Base-by-base conservation (phyloP, 768 basidiomycete genomes). In the Leccinum subgranulosum region DNA sequence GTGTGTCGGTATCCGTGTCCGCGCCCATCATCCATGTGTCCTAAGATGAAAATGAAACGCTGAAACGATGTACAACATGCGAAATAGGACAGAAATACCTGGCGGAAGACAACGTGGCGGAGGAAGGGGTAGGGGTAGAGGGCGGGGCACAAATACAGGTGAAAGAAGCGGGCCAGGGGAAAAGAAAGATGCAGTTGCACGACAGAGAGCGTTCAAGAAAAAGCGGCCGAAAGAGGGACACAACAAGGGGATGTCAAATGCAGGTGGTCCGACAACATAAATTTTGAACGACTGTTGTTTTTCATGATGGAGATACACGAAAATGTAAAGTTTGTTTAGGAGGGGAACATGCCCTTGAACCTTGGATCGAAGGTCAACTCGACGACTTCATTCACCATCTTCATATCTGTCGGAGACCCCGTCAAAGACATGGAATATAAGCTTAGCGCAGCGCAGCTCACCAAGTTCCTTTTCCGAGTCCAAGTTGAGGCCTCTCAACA, bases 211-310 rank as follows among this genome's bases (percentile, higher is more conserved):
- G 1, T 84, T 81, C 76, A 92, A 89, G 67, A 87, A 88, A 62
- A 90, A 84, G 69, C 66, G 80, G 86, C 59, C 79, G 93, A 31
- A 93, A 90, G 71, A 76, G 90, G 94, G 92, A 0, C 89, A 92
- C 66, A 94, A 94, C 71, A 90, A 86, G 74, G 96, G 96, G 77
- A 86, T 95, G 89, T 80, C 83, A 10, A 81, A 77, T 57, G 83
- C 76, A 55, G 89, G 84, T 11, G 80, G 76, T 17, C 74, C 75
- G 41, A 64, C 73, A 9, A 41, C 43, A 21, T 71, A 49, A 39
- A 31, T 19, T 34, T 36, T 5, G 39, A 19, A 39, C 19, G 8
- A 21, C 17, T 31, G 7, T n/a, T 39, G 2, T 53, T 51, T 51
- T 56, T 53, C 28, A 51, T 34, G 51, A 53, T 48, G 11, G 39